Conservation (phyloP, 495 filamentous ascomycete species). For the Talaromyces proteolyticus region DNA sequence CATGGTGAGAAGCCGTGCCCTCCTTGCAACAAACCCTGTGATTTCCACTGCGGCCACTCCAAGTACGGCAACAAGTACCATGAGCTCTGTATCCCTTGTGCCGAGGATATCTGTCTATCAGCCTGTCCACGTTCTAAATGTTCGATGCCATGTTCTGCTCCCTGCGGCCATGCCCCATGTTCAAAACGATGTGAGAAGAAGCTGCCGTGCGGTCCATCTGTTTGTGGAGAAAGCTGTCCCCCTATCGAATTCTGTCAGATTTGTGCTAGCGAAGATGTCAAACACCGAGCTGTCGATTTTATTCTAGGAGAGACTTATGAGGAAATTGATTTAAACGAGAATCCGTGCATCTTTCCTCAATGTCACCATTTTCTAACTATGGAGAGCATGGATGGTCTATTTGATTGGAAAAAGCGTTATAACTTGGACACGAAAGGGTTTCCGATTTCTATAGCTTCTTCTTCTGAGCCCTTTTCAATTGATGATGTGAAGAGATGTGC, state of each 20-base stretch:
- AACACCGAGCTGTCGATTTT: slow-evolving; percentile 45
- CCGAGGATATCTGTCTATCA: slow-evolving; percentile 48
- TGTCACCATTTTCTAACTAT: slow-evolving; percentile 65
- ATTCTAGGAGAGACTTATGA: slow-evolving; percentile 42
- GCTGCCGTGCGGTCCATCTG: slow-evolving; percentile 58
- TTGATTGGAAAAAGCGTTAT: slow-evolving; percentile 58
- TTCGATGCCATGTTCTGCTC: slow-evolving; percentile 59
- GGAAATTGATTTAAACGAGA: slow-evolving; percentile 50
- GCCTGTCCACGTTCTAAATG: slow-evolving; percentile 52
- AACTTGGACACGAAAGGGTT: slow-evolving; percentile 28
- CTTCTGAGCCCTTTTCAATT: slow-evolving; percentile 45
- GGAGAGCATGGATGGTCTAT: slow-evolving; percentile 57
- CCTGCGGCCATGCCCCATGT: slow-evolving; percentile 61
- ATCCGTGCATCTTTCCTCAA: slow-evolving; percentile 55
- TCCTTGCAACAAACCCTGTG: slow-evolving; percentile 50
- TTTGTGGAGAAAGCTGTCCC: slow-evolving; percentile 66
- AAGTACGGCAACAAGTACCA: slow-evolving; percentile 50
- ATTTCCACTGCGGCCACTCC: slow-evolving; percentile 58
- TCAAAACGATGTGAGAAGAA: slow-evolving; percentile 50
- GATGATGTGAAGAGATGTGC: slow-evolving; percentile 54
- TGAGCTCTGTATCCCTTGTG: slow-evolving; percentile 63
- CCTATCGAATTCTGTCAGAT: slow-evolving; percentile 47
- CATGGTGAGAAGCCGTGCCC: slow-evolving; percentile 48
- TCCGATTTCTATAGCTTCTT: slow-evolving; percentile 34
- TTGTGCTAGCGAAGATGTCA: slow-evolving; percentile 38